Evolutionary conservation across 768 basidiomycete genomes (phyloP).

Genomic region (Hirschioporus abietinus): DNA sequence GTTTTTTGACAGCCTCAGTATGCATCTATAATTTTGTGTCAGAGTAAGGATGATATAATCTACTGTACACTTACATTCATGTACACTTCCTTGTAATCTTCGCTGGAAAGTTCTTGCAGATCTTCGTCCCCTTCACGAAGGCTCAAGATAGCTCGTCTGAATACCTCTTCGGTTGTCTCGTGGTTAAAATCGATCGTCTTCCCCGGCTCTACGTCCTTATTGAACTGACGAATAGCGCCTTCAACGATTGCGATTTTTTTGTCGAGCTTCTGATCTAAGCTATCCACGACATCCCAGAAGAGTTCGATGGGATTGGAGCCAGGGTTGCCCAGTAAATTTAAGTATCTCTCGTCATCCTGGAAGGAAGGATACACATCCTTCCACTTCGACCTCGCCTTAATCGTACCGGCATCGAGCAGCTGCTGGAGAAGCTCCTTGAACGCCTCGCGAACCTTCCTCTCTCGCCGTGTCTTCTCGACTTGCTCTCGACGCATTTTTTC

Average conservation of each 20-base stretch:
- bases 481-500: conserved; percentile 75
- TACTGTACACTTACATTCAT: conserved; percentile 46
- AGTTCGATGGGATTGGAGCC: conserved; percentile 95
- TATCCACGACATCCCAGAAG: conserved; percentile 92
- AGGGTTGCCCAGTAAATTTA: conserved; percentile 82
- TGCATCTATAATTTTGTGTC: conserved; percentile 48
- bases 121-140: conserved; percentile 49
- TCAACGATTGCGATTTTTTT: conserved; percentile 68
- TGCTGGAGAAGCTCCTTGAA: conserved; percentile 82
- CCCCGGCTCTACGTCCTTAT: conserved; percentile 20
- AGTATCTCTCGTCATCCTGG: conserved; percentile 75
- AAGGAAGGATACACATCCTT: conserved; percentile 80
- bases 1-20: conserved; percentile 62
- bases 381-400: conserved; percentile 88
- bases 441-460: conserved; percentile 85
- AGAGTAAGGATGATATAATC: conserved; percentile 6
- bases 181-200: conserved; percentile 38
- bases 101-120: conserved; percentile 40
- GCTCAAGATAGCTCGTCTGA: conserved; percentile 39
- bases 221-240: conserved; percentile 49
- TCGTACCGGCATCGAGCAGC: conserved; percentile 56
- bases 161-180: conserved; percentile 66
- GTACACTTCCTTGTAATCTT: conserved; percentile 56
- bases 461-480: conserved; percentile 78
- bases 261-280: conserved; percentile 80